These are phyloP conservation scores for Epithele typhae DNA, from an alignment of 768 basidiomycete species.

Conservation along the genomic window DNA sequence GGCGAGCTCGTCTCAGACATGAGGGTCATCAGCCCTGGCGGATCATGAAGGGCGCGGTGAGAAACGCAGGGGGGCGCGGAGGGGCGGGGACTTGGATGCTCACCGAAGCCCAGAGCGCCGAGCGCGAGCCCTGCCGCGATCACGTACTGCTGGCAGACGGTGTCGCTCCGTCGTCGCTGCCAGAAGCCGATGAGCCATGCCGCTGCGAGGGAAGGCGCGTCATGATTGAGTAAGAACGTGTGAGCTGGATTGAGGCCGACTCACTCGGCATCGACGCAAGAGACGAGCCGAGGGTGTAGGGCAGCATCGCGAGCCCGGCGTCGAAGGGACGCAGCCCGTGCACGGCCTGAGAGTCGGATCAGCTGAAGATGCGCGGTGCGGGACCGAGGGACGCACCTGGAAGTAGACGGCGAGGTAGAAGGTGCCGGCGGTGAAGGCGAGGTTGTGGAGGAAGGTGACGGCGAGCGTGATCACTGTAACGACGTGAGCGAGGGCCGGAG, in stretches of 20 bases:
- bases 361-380: slow-evolving; percentile 7
- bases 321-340: slow-evolving; percentile 65
- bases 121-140: slow-evolving; percentile 62
- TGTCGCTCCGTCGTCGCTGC: slow-evolving; percentile 53
- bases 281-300: slow-evolving; percentile 83
- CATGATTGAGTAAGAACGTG: slow-evolving; percentile 6
- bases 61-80: not conserved
- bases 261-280: slow-evolving; percentile 69
- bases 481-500: slow-evolving; percentile 5
- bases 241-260: slow-evolving; percentile 5
- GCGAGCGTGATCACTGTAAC: slow-evolving; percentile 56
- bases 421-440: slow-evolving; percentile 80
- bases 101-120: slow-evolving; percentile 73
- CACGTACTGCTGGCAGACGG: slow-evolving; percentile 60
- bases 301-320: slow-evolving; percentile 72
- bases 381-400: slow-evolving; percentile 47
- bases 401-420: slow-evolving; percentile 83
- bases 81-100: slow-evolving; percentile 12
- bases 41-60: not conserved
- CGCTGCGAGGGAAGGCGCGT: slow-evolving; percentile 27
- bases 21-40: slow-evolving; percentile 60
- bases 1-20: slow-evolving; percentile 50
- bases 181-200: slow-evolving; percentile 78
- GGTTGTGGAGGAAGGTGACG: slow-evolving; percentile 75
- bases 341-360: slow-evolving; percentile 46